Evolutionary conservation across 768 basidiomycete species (phyloP).

Genomic region (Amanita polypyramis): DNA sequence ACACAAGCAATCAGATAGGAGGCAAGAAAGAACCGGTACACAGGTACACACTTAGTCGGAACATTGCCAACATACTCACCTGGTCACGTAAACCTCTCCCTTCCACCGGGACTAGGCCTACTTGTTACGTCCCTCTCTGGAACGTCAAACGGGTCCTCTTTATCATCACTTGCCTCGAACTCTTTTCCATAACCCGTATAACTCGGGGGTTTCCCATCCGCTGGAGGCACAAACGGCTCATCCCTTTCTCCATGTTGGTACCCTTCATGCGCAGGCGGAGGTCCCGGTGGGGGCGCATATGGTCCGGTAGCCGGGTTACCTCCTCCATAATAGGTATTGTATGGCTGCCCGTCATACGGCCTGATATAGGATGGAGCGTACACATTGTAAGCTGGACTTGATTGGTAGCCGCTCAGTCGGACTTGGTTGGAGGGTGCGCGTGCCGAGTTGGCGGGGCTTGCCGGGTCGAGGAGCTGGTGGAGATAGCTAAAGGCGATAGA

Average conservation of each 20-base stretch:
- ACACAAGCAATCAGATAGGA: no score
- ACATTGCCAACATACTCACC: background rate
- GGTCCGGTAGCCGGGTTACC: slow-evolving; percentile 6
- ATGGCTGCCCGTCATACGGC: slow-evolving; percentile 13
- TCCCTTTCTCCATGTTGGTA: slow-evolving; percentile 12
- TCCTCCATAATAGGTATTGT: slow-evolving; percentile 11
- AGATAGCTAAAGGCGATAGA: slow-evolving; percentile 60
- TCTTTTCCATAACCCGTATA: slow-evolving; percentile 25
- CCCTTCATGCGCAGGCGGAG: slow-evolving; percentile 23
- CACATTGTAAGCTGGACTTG: slow-evolving; percentile 51
- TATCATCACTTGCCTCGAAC: slow-evolving; percentile 25
- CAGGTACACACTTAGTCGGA: background rate
- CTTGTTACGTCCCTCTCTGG: slow-evolving; percentile 35
- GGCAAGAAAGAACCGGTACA: no score
- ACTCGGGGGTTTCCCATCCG: slow-evolving; percentile 34
- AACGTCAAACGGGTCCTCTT: slow-evolving; percentile 44
- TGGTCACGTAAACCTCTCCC: slow-evolving; percentile 15
- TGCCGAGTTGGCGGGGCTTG: slow-evolving; percentile 38
- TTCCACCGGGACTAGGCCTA: slow-evolving; percentile 25
- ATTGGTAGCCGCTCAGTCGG: slow-evolving; percentile 28
- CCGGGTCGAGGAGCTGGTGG: slow-evolving; percentile 65
- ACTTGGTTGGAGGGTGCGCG: slow-evolving; percentile 34
- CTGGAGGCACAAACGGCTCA: slow-evolving; percentile 25
- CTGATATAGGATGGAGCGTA: slow-evolving; percentile 33
- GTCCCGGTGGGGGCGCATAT: slow-evolving; percentile 40